Conservation (phyloP, 2,329 filamentous ascomycete genomes). For the Fusarium sp. region DNA sequence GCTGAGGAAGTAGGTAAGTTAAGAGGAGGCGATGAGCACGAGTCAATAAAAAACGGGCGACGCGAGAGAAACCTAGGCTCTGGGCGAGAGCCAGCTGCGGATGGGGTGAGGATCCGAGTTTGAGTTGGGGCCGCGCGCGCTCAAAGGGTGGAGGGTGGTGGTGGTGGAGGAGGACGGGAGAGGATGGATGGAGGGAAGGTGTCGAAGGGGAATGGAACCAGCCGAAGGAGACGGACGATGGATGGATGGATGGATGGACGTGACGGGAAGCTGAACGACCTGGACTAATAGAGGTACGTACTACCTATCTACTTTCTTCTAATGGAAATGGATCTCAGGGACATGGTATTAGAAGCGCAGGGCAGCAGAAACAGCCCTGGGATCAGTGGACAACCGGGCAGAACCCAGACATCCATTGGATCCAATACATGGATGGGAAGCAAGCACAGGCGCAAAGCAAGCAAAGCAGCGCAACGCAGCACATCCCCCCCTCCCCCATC, state of each 20-base stretch:
- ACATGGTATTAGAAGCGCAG: slow-evolving; percentile 16
- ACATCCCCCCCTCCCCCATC: neutral
- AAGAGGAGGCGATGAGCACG: slow-evolving; percentile 27
- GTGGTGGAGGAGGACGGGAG: neutral
- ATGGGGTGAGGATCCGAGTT: slow-evolving; percentile 40
- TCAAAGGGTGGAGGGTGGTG: slow-evolving; percentile 24
- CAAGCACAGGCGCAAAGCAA: neutral
- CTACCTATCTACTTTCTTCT: neutral
- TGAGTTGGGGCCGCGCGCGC: slow-evolving; percentile 41
- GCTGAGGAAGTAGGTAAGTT: slow-evolving; percentile 24
- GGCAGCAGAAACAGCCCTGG: slow-evolving; percentile 23
- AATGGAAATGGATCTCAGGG: neutral
- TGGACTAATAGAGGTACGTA: neutral
- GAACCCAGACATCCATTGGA: slow-evolving; percentile 2
- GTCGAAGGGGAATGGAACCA: slow-evolving; percentile 19
- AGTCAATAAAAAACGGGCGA: neutral
- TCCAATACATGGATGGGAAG: too few species aligned
- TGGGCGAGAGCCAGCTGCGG: slow-evolving; percentile 28
- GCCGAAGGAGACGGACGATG: neutral
- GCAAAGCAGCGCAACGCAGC: neutral
- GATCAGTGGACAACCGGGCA: slow-evolving; percentile 10
- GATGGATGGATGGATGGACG: too few species aligned
- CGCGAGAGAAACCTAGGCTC: slow-evolving; percentile 21
- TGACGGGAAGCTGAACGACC: neutral
- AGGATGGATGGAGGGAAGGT: neutral